Base-by-base conservation (phyloP, 169 alveolate species). In the Eimeria praecox region DNA sequence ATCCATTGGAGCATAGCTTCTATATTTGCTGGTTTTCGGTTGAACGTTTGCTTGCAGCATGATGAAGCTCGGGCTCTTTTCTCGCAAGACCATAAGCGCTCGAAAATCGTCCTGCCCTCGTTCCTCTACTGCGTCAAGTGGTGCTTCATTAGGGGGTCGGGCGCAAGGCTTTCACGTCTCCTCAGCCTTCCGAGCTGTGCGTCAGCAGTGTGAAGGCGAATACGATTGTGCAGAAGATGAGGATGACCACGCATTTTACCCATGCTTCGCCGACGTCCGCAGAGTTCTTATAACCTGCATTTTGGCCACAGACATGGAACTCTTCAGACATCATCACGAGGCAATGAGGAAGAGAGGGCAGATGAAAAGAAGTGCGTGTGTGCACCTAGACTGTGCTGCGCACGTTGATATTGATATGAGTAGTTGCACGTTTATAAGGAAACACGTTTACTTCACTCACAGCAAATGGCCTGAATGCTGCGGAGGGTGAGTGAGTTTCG, bases 231-330 rank as follows among this genome's bases (percentile, higher is more conserved):
- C 75, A 2, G 75, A 52, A 4, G 92, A 77, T 56, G 90, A 83
- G 56, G 94, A 30, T 54, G 89, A 38, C 46, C 77, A 52, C 30
- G 35, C 90, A 46, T 40, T 85, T 4, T 69, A 66, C 35, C 90
- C 95, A 9, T 86, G 95, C 3, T 88, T 90, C 46, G 91, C 94
- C 16, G 95, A 95, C 42, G 27, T 95, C 24, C 85, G 97, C 52
- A 62, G 88, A 35, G 75, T 95, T 20, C 78, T 95, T 38, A 69
- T 83, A 40, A 89, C 77, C 40, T 88, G 93, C 62, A 95, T 95
- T 46, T 77, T 95, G 83, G 75, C 97, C 22, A 95, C 97, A 3
- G 97, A 95, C 90, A 95, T 95, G 97, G 97, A 95, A 35, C 95
- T 95, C 59, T 89, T 95, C 33, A 86, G 96, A 40, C 87, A 95